Evolutionary conservation across 2,329 filamentous ascomycete genomes (phyloP).

Genomic region (Dothidotthia symphoricarpi): DNA sequence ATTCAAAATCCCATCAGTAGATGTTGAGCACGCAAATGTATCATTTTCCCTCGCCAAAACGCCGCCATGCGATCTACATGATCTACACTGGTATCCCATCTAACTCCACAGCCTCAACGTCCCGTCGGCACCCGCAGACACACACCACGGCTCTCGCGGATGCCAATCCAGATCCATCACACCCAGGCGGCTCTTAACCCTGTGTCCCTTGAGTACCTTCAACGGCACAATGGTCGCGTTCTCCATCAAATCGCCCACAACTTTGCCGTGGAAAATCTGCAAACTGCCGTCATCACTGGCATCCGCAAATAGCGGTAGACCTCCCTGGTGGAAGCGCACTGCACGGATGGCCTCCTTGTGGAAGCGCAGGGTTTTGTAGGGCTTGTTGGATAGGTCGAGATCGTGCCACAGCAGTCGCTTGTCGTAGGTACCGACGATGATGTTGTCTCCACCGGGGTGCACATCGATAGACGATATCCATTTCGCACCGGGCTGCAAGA

Average conservation of each 20-base stretch:
- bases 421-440: conserved; percentile 94
- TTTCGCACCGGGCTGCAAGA: conserved; percentile 86
- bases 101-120: conserved; percentile 82
- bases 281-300: conserved; percentile 91
- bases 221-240: conserved; percentile 95
- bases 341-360: conserved; percentile 87
- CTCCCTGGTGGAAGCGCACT: conserved; percentile 79
- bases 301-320: conserved; percentile 84
- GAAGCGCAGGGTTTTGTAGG: conserved; percentile 96
- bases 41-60: background rate
- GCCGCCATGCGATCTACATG: conserved; percentile 5
- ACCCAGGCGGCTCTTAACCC: conserved; percentile 79
- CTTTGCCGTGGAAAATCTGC: conserved; percentile 96
- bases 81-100: conserved; percentile 13
- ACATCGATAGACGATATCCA: conserved; percentile 95
- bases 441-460: conserved; percentile 88
- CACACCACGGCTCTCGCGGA: conserved; percentile 87
- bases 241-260: conserved; percentile 91
- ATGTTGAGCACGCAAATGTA: too few species aligned
- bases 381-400: conserved; percentile 81
- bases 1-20: too few species aligned
- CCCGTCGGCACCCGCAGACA: conserved; percentile 91
- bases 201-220: conserved; percentile 89
- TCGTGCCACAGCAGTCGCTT: conserved; percentile 94
- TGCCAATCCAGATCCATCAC: conserved; percentile 97